phyloP scores from a whole-genome alignment of 805 yeast genomes.

The Ogataea ganodermae region DNA sequence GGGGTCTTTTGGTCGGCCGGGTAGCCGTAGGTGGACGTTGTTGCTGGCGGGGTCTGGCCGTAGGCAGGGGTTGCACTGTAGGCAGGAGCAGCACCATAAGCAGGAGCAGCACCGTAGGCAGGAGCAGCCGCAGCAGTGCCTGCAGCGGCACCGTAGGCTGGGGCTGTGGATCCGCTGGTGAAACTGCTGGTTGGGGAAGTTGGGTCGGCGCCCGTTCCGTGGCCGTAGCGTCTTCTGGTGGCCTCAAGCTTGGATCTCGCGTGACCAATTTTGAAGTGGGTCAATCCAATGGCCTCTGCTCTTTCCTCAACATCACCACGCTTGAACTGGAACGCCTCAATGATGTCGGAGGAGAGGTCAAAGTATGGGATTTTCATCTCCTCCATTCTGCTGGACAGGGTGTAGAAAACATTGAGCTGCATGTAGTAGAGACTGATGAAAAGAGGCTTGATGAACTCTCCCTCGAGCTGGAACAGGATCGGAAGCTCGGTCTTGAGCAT shows the following conservation, averaged over 20 bases:
- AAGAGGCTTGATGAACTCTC: conserved; percentile 88
- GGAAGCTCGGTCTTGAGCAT: conserved; percentile 92
- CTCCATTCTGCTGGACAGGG: conserved; percentile 87
- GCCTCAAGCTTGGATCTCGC: conserved; percentile 83
- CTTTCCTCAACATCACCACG: conserved; percentile 91
- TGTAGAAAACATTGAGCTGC: conserved; percentile 97
- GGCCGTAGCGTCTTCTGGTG: conserved; percentile 73
- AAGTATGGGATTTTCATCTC: conserved; percentile 97
- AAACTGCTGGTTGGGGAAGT: conserved; percentile 24
- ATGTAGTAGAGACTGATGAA: conserved; percentile 94
- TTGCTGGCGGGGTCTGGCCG: conserved; percentile 30
- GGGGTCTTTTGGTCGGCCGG: conserved; percentile 29
- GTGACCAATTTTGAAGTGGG: conserved; percentile 87
- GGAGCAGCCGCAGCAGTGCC: too few species aligned
- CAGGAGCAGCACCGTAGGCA: conserved; percentile 35
- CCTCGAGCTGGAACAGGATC: conserved; percentile 80
- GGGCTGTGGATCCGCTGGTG: conserved; percentile 18
- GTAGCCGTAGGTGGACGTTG: conserved; percentile 27
- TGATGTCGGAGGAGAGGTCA: conserved; percentile 79
- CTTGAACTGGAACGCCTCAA: conserved; percentile 75
- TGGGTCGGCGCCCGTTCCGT: conserved; percentile 40
- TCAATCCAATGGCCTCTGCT: conserved; percentile 84
- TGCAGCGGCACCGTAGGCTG: conserved; percentile 31
- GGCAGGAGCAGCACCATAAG: conserved; percentile 33
- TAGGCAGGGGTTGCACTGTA: conserved; percentile 37